Evolutionary conservation across 768 basidiomycete genomes (phyloP), one percentile per base, ranked within the genome.

Genomic region (Russula emetica): DNA sequence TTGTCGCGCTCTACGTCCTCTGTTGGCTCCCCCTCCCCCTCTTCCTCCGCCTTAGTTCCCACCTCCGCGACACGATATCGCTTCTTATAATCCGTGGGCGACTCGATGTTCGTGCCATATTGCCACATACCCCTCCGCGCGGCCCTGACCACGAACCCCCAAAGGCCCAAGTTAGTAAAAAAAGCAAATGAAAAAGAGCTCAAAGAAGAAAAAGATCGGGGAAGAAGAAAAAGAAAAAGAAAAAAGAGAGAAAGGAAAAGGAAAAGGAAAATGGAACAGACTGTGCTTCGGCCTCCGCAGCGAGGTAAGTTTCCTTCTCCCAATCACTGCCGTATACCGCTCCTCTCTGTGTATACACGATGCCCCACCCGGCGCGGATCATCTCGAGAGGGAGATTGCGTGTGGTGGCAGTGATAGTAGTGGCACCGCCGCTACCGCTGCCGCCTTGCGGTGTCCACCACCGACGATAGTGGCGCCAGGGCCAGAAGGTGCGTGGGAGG

Each of bases 291-390:
- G 74, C 76, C 73, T 95, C 87, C 5, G 85, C 70, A 18, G 75
- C 75, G 47, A 88, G 71, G 73, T 88, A 90, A 51, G 75, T 77
- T 2, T 85, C 87, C 62, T 88, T 82, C 2, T 86, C 85, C 75
- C 78, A 79, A 24, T 78, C 74, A 1, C 92, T 92, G 1, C 93
- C 93, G 66, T 95, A 90, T 69, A 88, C 89, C 18, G 90, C 92
- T 3, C 89, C 90, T 10, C 82, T 78, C 72, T 89, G 87, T 60
- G 84, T 82, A 70, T 96, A 97, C 0, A 83, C 86, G 0, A 82
- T 82, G 0, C 78, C 94, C 78, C 85, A 87, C 4, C 94, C 94
- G 0, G 85, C 83, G 24, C 81, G 81, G 1, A 96, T 75, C 92
- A 96, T 94, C 68, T 91, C 85, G 3, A 83, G 75, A 2, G 85